phyloP scores from a whole-genome alignment of 2,329 filamentous ascomycete genomes.

The Fusarium xyrophilum region DNA sequence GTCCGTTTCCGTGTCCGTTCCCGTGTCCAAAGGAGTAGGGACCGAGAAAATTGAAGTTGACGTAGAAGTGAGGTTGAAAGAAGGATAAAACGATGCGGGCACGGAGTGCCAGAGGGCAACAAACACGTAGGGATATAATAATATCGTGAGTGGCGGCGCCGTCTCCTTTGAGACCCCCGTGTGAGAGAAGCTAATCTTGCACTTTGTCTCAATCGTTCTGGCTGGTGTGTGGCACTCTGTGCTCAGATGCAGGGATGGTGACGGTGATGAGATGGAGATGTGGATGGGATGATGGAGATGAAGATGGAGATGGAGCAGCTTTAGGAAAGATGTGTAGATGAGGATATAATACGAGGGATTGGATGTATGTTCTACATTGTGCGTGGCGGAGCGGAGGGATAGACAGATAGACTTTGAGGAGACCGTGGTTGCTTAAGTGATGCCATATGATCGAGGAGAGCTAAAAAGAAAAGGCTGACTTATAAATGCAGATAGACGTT shows the following conservation, averaged over 20 bases:
- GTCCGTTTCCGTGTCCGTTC: not conserved
- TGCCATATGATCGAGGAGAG: not conserved
- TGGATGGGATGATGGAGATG: constrained; percentile 1
- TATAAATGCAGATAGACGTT: not conserved
- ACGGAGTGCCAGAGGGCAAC: constrained; percentile 3
- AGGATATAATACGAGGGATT: constrained; percentile 1
- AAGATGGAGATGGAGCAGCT: constrained; percentile 7
- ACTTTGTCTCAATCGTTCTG: constrained; percentile 32
- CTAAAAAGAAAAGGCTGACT: constrained; percentile 6
- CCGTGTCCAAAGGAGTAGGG: constrained; percentile 4
- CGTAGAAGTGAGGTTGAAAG: constrained; percentile 12
- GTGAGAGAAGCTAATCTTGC: constrained; percentile 26
- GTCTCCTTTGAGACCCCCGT: not conserved
- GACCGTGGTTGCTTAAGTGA: not conserved
- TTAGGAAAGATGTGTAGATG: not conserved
- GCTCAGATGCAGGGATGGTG: constrained; percentile 20
- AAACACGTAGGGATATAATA: not conserved
- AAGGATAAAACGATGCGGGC: constrained; percentile 8
- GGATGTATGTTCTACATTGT: not conserved
- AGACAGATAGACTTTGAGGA: not conserved
- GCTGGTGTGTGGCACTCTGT: constrained; percentile 23
- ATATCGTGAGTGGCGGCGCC: constrained; percentile 34
- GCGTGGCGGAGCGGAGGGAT: not conserved
- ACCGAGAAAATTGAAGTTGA: not conserved
- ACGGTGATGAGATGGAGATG: constrained; percentile 2